These are phyloP conservation scores for Chaetomium globosum DNA, from an alignment of 2,329 filamentous ascomycete species.

Conservation along the genomic window DNA sequence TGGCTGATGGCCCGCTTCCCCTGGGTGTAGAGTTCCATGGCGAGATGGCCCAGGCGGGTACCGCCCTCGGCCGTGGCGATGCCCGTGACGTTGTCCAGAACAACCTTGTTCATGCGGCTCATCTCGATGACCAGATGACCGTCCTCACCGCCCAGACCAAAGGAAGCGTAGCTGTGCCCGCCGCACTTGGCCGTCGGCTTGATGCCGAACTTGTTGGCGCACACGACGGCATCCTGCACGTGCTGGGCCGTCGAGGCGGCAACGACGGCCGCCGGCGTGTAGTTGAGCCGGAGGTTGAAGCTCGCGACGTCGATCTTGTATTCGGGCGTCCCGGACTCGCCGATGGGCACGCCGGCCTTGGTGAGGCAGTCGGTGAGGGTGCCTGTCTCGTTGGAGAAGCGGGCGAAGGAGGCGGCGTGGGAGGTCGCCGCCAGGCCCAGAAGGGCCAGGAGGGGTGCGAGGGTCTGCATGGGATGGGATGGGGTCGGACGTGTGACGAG, in stretches of 20 bases:
- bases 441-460: conserved; percentile 29
- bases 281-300: conserved; percentile 42
- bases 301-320: conserved; percentile 43
- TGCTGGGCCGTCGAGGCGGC: conserved; percentile 48
- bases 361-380: conserved; percentile 36
- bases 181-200: conserved; percentile 55
- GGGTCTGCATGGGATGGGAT: conserved; percentile 23
- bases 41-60: conserved; percentile 53
- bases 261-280: conserved; percentile 50
- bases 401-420: conserved; percentile 29
- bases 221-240: conserved; percentile 51
- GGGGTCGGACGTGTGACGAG: conserved; percentile 24
- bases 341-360: conserved; percentile 33
- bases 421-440: conserved; percentile 29
- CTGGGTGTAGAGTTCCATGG: conserved; percentile 45
- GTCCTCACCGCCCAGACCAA: conserved; percentile 53
- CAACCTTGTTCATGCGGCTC: conserved; percentile 49
- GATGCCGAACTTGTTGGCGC: conserved; percentile 47
- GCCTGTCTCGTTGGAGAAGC: conserved; percentile 27
- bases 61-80: conserved; percentile 53
- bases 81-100: conserved; percentile 45
- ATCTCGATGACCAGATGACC: conserved; percentile 54
- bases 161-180: conserved; percentile 56
- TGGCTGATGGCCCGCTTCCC: conserved; percentile 50
- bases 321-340: conserved; percentile 33